These are phyloP conservation scores for Fusarium armeniacum DNA, from an alignment of 2,329 filamentous ascomycete genomes.

Conservation along the genomic window DNA sequence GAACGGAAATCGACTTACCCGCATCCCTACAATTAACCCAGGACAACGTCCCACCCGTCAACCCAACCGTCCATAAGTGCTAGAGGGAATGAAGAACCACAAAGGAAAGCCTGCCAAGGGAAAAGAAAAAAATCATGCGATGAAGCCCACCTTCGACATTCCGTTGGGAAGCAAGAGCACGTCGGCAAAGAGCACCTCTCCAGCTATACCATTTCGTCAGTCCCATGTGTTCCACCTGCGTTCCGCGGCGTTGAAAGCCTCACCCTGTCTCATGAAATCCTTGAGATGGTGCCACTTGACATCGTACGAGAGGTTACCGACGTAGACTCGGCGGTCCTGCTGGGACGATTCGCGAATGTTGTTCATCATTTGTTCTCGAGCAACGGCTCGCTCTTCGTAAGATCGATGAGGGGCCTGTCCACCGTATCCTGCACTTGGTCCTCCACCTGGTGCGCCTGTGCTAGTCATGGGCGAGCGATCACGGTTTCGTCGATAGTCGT, in stretches of 20 bases:
- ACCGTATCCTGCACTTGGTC: conserved; percentile 76
- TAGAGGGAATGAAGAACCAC: conserved; percentile 74
- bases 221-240: conserved; percentile 50
- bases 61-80: conserved; percentile 92
- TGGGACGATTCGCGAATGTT: conserved; percentile 94
- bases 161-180: conserved; percentile 99
- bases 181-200: conserved; percentile 99
- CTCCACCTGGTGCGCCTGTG: conserved; percentile 77
- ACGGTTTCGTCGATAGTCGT: conserved; percentile 80
- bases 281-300: conserved; percentile 99
- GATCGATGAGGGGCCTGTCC: conserved; percentile 75
- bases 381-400: conserved; percentile 84
- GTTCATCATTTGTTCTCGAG: conserved; percentile 96
- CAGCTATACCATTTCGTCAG: conserved; percentile 74
- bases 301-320: conserved; percentile 98
- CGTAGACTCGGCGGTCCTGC: conserved; percentile 99
- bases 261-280: conserved; percentile 99
- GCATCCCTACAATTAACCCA: conserved; percentile 97
- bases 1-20: conserved; percentile 76
- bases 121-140: conserved; percentile 78
- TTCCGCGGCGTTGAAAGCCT: conserved; percentile 57
- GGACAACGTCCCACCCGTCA: conserved; percentile 97
- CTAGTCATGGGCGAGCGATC: conserved; percentile 89
- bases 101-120: conserved; percentile 83
- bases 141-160: conserved; percentile 99